phyloP scores from a whole-genome alignment of 805 yeast genomes.

The Naumovozyma dairenensis region DNA sequence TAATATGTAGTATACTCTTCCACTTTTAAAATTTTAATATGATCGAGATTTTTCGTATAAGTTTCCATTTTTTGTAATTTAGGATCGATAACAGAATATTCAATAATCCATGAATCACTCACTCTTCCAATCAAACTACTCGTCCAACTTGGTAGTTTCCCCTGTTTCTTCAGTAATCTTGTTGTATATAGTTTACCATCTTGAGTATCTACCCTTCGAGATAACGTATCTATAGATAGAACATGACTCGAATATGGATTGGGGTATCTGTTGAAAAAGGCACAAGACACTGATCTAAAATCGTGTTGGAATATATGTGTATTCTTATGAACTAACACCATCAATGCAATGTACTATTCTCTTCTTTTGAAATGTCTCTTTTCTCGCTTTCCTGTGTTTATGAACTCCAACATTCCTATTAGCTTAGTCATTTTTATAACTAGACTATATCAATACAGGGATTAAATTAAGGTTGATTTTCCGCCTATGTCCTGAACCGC shows the following conservation, averaged over 20 bases:
- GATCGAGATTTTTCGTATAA: constrained; percentile 78
- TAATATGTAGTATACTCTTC: constrained; percentile 64
- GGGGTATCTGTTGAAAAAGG: constrained; percentile 63
- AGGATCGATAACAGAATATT: constrained; percentile 66
- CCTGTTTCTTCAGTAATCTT: constrained; percentile 65
- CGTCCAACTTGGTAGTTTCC: constrained; percentile 65
- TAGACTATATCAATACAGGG: too few relatives aligned
- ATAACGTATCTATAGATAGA: constrained; percentile 68
- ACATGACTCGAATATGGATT: constrained; percentile 83
- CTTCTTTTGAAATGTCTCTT: too few relatives aligned
- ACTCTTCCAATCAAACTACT: constrained; percentile 53
- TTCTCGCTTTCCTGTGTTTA: too few relatives aligned
- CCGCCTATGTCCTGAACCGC: too few relatives aligned
- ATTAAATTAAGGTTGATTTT: too few relatives aligned
- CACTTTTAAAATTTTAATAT: constrained; percentile 62
- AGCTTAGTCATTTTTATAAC: too few relatives aligned
- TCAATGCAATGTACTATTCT: constrained; percentile 23
- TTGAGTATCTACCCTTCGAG: constrained; percentile 47
- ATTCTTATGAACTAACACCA: constrained; percentile 57
- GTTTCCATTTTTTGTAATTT: constrained; percentile 42
- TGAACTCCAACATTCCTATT: too few relatives aligned
- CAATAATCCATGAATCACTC: constrained; percentile 73
- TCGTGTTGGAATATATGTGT: constrained; percentile 51
- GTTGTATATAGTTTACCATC: constrained; percentile 63
- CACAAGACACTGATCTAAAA: constrained; percentile 64